phyloP scores from a whole-genome alignment of 164 flowering plant genomes.

The Cinnamomum micranthum region DNA sequence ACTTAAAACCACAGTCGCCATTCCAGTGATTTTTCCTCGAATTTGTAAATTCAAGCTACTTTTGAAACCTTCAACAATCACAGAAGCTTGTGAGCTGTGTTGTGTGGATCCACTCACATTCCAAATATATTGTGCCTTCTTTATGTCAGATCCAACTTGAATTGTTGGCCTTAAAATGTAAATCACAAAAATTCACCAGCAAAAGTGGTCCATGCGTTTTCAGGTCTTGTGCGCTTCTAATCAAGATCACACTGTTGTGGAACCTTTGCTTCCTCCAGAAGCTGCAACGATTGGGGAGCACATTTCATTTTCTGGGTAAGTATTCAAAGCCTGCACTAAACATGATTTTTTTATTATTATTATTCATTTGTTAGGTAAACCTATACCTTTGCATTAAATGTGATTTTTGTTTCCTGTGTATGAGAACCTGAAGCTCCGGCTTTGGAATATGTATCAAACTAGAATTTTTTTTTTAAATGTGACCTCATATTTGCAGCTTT shows the following conservation, averaged over 20 bases:
- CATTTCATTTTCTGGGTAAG: conserved; percentile 79
- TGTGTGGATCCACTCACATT: not conserved
- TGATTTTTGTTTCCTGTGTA: too few relatives aligned
- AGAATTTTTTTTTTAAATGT: too few relatives aligned
- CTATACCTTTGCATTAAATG: too few relatives aligned
- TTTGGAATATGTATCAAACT: too few relatives aligned
- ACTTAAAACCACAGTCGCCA: not conserved
- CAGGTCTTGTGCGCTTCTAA: conserved; percentile 98
- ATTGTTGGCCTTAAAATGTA: not conserved
- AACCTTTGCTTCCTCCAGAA: conserved; percentile 86
- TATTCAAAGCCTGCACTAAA: not conserved
- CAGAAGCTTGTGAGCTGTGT: not conserved
- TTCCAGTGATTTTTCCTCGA: not conserved
- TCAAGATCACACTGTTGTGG: conserved; percentile 77
- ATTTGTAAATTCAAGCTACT: too few relatives aligned
- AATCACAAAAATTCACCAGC: not conserved
- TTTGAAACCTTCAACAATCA: not conserved
- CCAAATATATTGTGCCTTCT: not conserved
- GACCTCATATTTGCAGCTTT: not conserved
- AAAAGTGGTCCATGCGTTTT: conserved; percentile 7
- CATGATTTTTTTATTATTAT: not conserved
- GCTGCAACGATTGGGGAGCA: conserved; percentile 81
- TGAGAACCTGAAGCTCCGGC: not conserved
- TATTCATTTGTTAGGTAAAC: too few relatives aligned
- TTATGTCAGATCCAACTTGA: not conserved